Evolutionary conservation across 176 grass and related monocot species (phyloP).

Genomic region (Carex parvula): DNA sequence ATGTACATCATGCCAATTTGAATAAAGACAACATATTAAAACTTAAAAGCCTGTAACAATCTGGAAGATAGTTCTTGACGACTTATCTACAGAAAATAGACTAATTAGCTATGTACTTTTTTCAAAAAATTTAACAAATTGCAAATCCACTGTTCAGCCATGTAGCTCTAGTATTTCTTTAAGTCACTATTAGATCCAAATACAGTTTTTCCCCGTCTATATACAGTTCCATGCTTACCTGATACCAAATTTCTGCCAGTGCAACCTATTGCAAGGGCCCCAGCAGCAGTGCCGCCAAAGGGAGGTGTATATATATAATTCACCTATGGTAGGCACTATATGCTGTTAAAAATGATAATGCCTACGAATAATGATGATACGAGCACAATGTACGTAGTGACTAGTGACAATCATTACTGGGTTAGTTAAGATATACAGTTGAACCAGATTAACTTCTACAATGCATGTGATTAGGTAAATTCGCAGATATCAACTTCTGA

Average conservation of each 20-base stretch:
- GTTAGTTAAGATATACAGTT: background rate
- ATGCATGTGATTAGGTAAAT: conserved; percentile 15
- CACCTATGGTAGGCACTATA: background rate
- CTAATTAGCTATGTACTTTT: background rate
- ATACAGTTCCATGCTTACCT: conserved; percentile 10
- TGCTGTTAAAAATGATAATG: background rate
- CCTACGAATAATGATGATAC: background rate
- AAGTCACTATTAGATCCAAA: conserved; percentile 2
- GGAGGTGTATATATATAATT: background rate
- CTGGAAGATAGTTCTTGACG: background rate
- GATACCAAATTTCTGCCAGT: background rate
- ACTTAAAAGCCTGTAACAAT: background rate
- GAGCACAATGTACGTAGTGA: background rate
- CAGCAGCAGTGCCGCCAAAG: background rate
- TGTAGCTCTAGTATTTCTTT: background rate
- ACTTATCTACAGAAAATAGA: background rate
- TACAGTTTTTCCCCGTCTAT: background rate
- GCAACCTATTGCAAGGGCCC: background rate
- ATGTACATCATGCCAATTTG: background rate
- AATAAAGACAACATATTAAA: background rate
- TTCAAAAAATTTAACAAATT: background rate
- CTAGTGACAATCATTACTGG: background rate
- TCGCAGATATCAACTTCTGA: background rate
- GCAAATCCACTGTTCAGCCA: background rate
- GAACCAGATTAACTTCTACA: background rate